A percentile compares a stretch with the other conserved stretches of the same genome.
phyloP scores from a whole-genome alignment of 2,329 filamentous ascomycete species.

The Teratosphaeria zuluensis region DNA sequence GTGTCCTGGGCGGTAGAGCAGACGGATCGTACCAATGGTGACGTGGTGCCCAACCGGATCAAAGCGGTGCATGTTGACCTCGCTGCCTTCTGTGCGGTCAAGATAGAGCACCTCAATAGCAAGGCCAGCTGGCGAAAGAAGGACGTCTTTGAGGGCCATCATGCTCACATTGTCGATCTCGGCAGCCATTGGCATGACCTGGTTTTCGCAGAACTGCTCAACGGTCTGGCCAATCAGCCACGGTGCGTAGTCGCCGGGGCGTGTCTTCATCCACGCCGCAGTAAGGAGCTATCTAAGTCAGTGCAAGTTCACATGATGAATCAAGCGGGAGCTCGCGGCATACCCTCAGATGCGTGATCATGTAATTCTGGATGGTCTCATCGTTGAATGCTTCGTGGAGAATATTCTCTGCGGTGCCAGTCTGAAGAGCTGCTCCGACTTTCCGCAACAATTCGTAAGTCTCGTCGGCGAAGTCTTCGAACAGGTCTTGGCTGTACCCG shows the following conservation, averaged over 20 bases:
- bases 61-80: slow-evolving; percentile 63
- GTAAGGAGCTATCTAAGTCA: slow-evolving; percentile 56
- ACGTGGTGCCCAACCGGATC: slow-evolving; percentile 35
- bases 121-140: slow-evolving; percentile 70
- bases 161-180: slow-evolving; percentile 92
- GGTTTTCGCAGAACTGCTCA: slow-evolving; percentile 57
- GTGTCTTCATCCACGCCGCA: slow-evolving; percentile 71
- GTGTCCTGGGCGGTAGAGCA: slow-evolving; percentile 67
- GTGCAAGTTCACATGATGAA: background rate
- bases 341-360: slow-evolving; percentile 75
- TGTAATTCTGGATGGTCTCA: slow-evolving; percentile 53
- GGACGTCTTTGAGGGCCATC: slow-evolving; percentile 62
- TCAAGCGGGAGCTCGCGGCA: background rate
- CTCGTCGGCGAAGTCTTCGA: slow-evolving; percentile 64
- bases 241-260: slow-evolving; percentile 57
- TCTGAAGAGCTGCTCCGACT: slow-evolving; percentile 48
- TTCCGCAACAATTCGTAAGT: slow-evolving; percentile 59
- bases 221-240: slow-evolving; percentile 58
- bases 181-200: slow-evolving; percentile 63
- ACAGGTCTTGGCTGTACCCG: slow-evolving; percentile 59
- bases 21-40: slow-evolving; percentile 53
- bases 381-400: slow-evolving; percentile 59
- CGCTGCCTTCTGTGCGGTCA: slow-evolving; percentile 68
- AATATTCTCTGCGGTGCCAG: slow-evolving; percentile 39
- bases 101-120: slow-evolving; percentile 84